Conservation (phyloP, 2,329 filamentous ascomycete species). For the Pseudodiploospora longispora region DNA sequence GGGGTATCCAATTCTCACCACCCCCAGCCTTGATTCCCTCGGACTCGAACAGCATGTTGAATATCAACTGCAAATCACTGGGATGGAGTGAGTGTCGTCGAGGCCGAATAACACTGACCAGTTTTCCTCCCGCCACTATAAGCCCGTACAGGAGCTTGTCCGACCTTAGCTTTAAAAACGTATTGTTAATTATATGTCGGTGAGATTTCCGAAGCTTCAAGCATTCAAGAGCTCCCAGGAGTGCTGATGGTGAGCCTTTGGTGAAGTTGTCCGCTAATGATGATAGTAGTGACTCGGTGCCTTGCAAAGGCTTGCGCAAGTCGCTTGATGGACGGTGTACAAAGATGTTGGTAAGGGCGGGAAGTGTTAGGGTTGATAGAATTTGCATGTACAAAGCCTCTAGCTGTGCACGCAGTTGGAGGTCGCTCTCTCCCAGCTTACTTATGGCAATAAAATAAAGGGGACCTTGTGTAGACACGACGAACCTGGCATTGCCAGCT, state of each 20-base stretch:
- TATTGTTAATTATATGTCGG: conserved; percentile 76
- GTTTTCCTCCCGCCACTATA: conserved; percentile 81
- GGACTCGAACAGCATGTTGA: conserved; percentile 98
- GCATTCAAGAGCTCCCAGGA: conserved; percentile 87
- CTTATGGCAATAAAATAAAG: conserved; percentile 93
- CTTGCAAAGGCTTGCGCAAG: conserved; percentile 78
- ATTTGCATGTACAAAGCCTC: conserved; percentile 98
- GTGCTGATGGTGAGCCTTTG: conserved; percentile 76
- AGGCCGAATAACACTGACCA: conserved; percentile 91
- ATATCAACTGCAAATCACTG: conserved; percentile 89
- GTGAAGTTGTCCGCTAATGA: conserved; percentile 94
- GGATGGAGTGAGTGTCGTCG: conserved; percentile 94
- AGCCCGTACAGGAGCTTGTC: conserved; percentile 83
- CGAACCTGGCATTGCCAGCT: conserved; percentile 78
- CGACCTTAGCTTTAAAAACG: conserved; percentile 69
- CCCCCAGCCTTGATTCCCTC: conserved; percentile 81
- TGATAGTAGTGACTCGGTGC: conserved; percentile 83
- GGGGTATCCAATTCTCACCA: conserved; percentile 94
- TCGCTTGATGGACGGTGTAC: conserved; percentile 88
- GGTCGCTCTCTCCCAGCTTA: conserved; percentile 82
- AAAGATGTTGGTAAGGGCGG: conserved; percentile 79
- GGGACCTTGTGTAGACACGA: conserved; percentile 75
- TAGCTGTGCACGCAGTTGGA: conserved; percentile 77
- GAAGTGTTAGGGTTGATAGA: conserved; percentile 85
- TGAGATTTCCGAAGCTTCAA: conserved; percentile 86